A percentile compares a stretch with the other conserved stretches of the same genome.
These are phyloP conservation scores for Thalassiosira livingstoniorum DNA, from an alignment of 352 stramenopile genomes.

Conservation along the genomic window DNA sequence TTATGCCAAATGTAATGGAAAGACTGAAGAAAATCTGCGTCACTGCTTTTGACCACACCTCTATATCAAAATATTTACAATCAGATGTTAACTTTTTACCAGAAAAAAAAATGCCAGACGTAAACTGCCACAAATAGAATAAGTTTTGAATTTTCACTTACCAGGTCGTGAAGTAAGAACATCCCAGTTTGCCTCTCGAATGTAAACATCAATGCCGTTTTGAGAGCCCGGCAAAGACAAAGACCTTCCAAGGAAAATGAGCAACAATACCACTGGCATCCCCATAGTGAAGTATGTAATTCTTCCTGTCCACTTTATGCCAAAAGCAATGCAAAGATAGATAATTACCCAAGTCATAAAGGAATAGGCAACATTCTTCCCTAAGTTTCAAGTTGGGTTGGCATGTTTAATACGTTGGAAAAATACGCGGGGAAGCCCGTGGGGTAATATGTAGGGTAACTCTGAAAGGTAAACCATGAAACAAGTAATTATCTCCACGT, in stretches of 20 bases:
- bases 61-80: too few relatives aligned
- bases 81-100: too few relatives aligned
- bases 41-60: conserved; percentile 62
- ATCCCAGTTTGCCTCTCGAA: conserved; percentile 42
- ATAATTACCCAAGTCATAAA: conserved; percentile 63
- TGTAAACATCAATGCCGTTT: conserved; percentile 54
- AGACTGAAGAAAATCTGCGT: conserved; percentile 81
- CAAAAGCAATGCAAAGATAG: conserved; percentile 68
- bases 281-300: conserved; percentile 76
- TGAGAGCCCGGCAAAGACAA: conserved; percentile 53
- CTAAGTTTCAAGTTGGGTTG: too few relatives aligned
- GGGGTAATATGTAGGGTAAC: too few relatives aligned
- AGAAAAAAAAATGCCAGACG: conserved; percentile 1
- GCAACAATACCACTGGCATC: conserved; percentile 66
- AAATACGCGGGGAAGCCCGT: too few relatives aligned
- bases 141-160: too few relatives aligned
- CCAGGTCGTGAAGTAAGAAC: conserved; percentile 44
- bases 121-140: too few relatives aligned
- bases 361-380: conserved; percentile 67
- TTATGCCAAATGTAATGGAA: conserved; percentile 64
- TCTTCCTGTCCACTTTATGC: conserved; percentile 67
- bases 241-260: conserved; percentile 64
- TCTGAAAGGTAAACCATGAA: too few relatives aligned
- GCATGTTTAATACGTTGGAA: too few relatives aligned
- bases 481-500: too few relatives aligned